phyloP scores from a whole-genome alignment of 768 basidiomycete genomes.

The Amanita fuliginea region DNA sequence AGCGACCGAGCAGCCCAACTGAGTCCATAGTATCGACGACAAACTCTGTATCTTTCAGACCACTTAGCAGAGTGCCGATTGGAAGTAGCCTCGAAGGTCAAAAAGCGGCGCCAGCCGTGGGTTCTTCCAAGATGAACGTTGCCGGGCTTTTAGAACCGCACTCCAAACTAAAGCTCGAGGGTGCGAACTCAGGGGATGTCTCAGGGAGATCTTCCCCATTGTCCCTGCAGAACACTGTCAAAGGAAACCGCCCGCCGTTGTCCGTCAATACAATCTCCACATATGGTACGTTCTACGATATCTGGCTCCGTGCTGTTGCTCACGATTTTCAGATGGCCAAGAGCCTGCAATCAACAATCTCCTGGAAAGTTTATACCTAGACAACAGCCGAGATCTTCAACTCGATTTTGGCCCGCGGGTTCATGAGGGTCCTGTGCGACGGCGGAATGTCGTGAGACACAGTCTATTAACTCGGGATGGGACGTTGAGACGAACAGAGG shows the following conservation, averaged over 20 bases:
- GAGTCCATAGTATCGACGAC: constrained; percentile 71
- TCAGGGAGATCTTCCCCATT: constrained; percentile 76
- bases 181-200: constrained; percentile 40
- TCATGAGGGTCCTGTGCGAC: constrained; percentile 69
- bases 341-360: constrained; percentile 85
- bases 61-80: constrained; percentile 52
- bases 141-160: constrained; percentile 75
- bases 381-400: constrained; percentile 76
- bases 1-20: constrained; percentile 68
- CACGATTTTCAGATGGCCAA: constrained; percentile 56
- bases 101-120: constrained; percentile 86
- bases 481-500: constrained; percentile 50
- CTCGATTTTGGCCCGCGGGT: constrained; percentile 89
- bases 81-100: constrained; percentile 58
- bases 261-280: constrained; percentile 55
- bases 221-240: constrained; percentile 46
- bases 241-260: constrained; percentile 34
- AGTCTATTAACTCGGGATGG: constrained; percentile 59
- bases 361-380: constrained; percentile 82
- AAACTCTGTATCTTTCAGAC: constrained; percentile 50
- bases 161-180: constrained; percentile 51
- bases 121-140: constrained; percentile 76
- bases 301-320: not conserved
- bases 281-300: constrained; percentile 40
- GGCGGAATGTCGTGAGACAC: constrained; percentile 64